phyloP scores from a whole-genome alignment of 169 alveolate species.

The Cryptosporidium bovis region DNA sequence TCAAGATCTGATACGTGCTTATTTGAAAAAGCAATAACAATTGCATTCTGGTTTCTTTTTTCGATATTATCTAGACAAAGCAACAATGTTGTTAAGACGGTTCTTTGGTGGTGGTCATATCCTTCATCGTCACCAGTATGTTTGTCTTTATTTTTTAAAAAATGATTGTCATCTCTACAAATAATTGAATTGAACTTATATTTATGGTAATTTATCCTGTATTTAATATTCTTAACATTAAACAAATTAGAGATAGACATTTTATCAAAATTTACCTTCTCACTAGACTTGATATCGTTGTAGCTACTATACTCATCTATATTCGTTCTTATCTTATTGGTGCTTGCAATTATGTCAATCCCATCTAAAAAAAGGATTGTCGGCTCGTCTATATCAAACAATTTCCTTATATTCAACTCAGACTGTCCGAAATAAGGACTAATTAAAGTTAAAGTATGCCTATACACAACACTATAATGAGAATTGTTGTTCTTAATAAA shows the following conservation, averaged over 20 bases:
- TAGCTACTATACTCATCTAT: not conserved
- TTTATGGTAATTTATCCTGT: not conserved
- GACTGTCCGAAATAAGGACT: conserved; percentile 72
- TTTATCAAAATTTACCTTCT: not conserved
- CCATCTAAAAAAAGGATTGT: conserved; percentile 53
- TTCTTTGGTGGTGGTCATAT: conserved; percentile 4
- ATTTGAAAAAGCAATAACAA: conserved; percentile 48
- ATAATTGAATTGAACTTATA: not conserved
- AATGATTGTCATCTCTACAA: not conserved
- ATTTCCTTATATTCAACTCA: conserved; percentile 37
- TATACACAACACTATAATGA: not conserved
- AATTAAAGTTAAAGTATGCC: conserved; percentile 20
- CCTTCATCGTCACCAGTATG: not conserved
- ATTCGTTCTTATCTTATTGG: not conserved
- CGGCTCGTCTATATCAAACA: conserved; percentile 10
- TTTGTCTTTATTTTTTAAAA: not conserved
- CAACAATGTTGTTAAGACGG: conserved; percentile 47
- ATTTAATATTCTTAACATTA: not conserved
- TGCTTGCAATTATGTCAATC: conserved; percentile 7
- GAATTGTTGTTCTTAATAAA: conserved; percentile 15
- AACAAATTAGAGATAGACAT: not conserved
- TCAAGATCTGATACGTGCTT: conserved; percentile 10
- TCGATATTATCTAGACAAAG: conserved; percentile 64
- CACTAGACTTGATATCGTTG: not conserved
- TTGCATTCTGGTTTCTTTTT: conserved; percentile 30